A percentile compares a stretch with the other conserved stretches of the same genome.
Evolutionary conservation across 768 basidiomycete species (phyloP).

Genomic region (Phaffia tasmanica): DNA sequence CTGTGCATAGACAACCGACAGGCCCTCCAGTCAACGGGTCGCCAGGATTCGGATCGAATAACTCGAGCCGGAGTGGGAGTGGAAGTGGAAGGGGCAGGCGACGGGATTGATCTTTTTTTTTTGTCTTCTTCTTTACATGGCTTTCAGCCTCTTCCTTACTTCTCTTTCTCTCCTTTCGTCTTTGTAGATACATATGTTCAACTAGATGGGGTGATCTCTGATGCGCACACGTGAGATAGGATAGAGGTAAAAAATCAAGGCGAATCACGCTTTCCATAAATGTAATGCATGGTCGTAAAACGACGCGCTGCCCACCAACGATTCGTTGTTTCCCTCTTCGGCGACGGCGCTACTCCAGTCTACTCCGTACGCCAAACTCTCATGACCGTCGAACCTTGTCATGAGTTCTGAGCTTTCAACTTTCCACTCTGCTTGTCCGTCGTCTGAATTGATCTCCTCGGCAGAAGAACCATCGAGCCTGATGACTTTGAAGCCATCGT

Average conservation of each 20-base stretch:
- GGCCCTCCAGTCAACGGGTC: background rate
- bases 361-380: slow-evolving; percentile 77
- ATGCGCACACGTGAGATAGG: background rate
- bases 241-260: background rate
- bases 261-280: slow-evolving; percentile 56
- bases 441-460: slow-evolving; percentile 13
- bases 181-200: background rate
- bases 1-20: too few species aligned
- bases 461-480: slow-evolving; percentile 39
- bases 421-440: slow-evolving; percentile 7
- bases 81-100: slow-evolving; percentile 8
- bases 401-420: slow-evolving; percentile 37
- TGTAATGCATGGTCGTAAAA: slow-evolving; percentile 85
- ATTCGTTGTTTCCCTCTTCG: slow-evolving; percentile 29
- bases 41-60: background rate
- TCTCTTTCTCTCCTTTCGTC: slow-evolving; percentile 1
- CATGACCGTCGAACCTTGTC: slow-evolving; percentile 60
- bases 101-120: slow-evolving; percentile 58
- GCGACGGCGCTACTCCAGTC: slow-evolving; percentile 62
- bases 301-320: slow-evolving; percentile 73
- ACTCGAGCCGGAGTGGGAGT: background rate
- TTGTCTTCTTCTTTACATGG: slow-evolving; percentile 50
- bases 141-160: slow-evolving; percentile 14
- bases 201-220: too few species aligned
- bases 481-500: slow-evolving; percentile 85